Evolutionary conservation across 331 rosid genomes (phyloP), one percentile per base, ranked within the genome.

Genomic region (Malus hybrid): DNA sequence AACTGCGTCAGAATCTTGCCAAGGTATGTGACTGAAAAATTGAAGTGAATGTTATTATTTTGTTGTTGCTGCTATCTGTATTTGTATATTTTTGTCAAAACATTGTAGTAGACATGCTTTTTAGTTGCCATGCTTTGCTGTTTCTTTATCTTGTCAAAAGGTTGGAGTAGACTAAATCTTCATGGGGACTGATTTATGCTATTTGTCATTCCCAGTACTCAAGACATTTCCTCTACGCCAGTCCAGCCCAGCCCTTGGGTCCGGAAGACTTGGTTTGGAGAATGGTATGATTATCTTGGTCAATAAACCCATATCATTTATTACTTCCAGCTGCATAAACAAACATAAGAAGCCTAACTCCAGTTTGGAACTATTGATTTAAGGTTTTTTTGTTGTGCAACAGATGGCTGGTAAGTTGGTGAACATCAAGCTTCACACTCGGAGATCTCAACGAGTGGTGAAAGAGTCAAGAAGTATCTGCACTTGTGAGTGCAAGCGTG

Each of bases 241-340:
- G 82, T 82, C 99, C 99, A 33, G 96, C 99, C 77, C 96, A 86
- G 84, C 93, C 93, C 2, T 75, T 94, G 91, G 99, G 99, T 80
- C 92, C 97, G 19, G 99, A 92, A 90, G 97, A 94, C 84, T 84
- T 94, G 87, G 92, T 77, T 74, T 94, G 99, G 99, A 90, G 87
- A 90, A 92, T 94, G 99, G 99, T 94, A 82, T 52, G 92, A 77
- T 46, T 72, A 29, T 65, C 57, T 65, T 70, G 6, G 10, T 30
- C 26, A 3, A 10, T 42, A 60, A 60, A 15, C 11, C 6, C 39
- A 52, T 70, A 22, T 63, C 29, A 2, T 42, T 20, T 42, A 19
- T 18, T 9, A 7, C 30, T 1, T 33, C 2, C 19, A 52, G 44
- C 56, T 74, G 24, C 26, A 44, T 6, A 29, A 55, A 52, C 7